phyloP scores from a whole-genome alignment of 192 early-diverging fungal species.

The Coemansia sp. region DNA sequence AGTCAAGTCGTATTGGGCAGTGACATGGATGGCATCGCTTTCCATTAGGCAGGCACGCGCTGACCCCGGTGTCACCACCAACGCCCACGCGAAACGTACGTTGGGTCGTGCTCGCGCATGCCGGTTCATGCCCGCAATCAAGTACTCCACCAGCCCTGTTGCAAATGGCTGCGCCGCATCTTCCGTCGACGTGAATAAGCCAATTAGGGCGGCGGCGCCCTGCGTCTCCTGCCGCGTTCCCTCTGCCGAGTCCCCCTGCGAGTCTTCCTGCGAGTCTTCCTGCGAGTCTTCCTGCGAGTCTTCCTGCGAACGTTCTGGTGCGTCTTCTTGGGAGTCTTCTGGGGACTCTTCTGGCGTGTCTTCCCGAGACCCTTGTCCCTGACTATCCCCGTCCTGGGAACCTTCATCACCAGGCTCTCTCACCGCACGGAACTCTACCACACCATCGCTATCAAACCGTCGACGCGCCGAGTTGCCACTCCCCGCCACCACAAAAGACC shows the following conservation, averaged over 20 bases:
- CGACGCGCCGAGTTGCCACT: neutral
- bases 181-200: slow-evolving; percentile 9
- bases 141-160: slow-evolving; percentile 30
- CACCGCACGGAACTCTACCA: slow-evolving; percentile 16
- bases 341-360: neutral
- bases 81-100: slow-evolving; percentile 31
- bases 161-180: slow-evolving; percentile 33
- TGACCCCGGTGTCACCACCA: slow-evolving; percentile 13
- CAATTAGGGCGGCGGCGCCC: slow-evolving; percentile 19
- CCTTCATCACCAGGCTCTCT: no score
- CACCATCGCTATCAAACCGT: slow-evolving; percentile 4
- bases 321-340: neutral
- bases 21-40: slow-evolving; percentile 36
- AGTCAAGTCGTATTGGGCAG: slow-evolving; percentile 1
- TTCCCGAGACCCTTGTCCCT: no score
- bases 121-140: slow-evolving; percentile 27
- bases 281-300: no score
- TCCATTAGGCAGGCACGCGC: slow-evolving; percentile 36
- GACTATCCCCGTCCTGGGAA: no score
- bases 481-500: slow-evolving; percentile 1
- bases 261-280: no score
- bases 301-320: no score
- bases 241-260: no score
- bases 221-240: no score
- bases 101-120: slow-evolving; percentile 14